Percentiles rank a stretch among this genome's conserved stretches.
phyloP scores from a whole-genome alignment of 805 yeast species.

The Candida nemodendra region DNA sequence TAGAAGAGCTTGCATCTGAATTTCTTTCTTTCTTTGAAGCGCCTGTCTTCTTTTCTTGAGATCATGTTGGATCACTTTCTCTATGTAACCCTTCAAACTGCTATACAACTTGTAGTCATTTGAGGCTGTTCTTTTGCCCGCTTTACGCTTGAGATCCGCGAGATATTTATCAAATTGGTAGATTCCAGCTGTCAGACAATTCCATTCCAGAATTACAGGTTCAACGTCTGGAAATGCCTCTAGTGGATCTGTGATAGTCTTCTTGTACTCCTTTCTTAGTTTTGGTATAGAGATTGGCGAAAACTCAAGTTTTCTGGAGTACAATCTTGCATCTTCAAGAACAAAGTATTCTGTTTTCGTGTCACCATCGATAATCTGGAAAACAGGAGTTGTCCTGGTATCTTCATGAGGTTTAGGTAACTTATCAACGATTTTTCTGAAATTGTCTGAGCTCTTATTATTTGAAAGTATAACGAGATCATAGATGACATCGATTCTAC shows the following conservation, averaged over 20 bases:
- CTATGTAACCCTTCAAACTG: slow-evolving; percentile 32
- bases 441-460: slow-evolving; percentile 42
- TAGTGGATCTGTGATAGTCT: slow-evolving; percentile 21
- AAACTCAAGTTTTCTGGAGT: slow-evolving; percentile 36
- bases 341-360: slow-evolving; percentile 33
- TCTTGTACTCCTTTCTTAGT: slow-evolving; percentile 29
- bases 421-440: slow-evolving; percentile 49
- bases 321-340: slow-evolving; percentile 53
- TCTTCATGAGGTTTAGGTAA: slow-evolving; percentile 28
- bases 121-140: slow-evolving; percentile 28
- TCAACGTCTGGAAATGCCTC: slow-evolving; percentile 28
- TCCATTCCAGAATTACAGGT: slow-evolving; percentile 37
- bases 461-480: slow-evolving; percentile 38
- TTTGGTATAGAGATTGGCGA: slow-evolving; percentile 37
- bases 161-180: slow-evolving; percentile 41
- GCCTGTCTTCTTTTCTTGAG: slow-evolving; percentile 52
- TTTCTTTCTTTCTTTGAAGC: slow-evolving; percentile 56
- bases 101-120: slow-evolving; percentile 30
- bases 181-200: slow-evolving; percentile 42
- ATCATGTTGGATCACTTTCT: slow-evolving; percentile 43
- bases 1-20: slow-evolving; percentile 59
- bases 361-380: slow-evolving; percentile 12
- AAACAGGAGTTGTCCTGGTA: slow-evolving; percentile 23
- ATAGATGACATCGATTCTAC: slow-evolving; percentile 50
- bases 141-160: slow-evolving; percentile 30